phyloP scores from a whole-genome alignment of 2,329 filamentous ascomycete genomes.

The Aspergillus puulaauensis region DNA sequence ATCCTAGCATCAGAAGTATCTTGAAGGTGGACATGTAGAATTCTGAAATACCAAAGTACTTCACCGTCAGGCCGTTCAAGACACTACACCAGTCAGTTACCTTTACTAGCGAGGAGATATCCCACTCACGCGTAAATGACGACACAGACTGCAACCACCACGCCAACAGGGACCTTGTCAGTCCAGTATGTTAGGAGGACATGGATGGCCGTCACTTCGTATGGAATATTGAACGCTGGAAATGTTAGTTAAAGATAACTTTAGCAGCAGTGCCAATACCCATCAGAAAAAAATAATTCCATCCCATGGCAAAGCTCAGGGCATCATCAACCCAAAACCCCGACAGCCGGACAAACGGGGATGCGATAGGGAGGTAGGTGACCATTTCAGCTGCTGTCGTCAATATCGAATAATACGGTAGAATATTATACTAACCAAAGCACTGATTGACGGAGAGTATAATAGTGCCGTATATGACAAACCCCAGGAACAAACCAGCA shows the following conservation, averaged over 20 bases:
- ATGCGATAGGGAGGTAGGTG: conserved; percentile 26
- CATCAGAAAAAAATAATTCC: conserved; percentile 29
- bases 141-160: conserved; percentile 38
- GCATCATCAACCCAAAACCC: conserved; percentile 32
- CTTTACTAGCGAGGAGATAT: background rate
- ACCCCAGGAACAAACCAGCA: conserved; percentile 34
- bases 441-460: conserved; percentile 33
- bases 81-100: conserved; percentile 10
- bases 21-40: conserved; percentile 49
- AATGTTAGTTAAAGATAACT: background rate
- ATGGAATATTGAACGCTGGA: conserved; percentile 29
- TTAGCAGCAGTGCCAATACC: conserved; percentile 7
- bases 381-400: conserved; percentile 27
- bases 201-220: conserved; percentile 41
- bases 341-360: conserved; percentile 25
- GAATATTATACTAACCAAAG: conserved; percentile 14
- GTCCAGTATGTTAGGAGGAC: conserved; percentile 40
- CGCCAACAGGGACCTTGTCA: conserved; percentile 39
- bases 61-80: conserved; percentile 45
- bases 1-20: conserved; percentile 32
- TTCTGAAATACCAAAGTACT: conserved; percentile 47
- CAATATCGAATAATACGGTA: background rate
- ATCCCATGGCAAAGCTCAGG: conserved; percentile 30
- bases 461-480: conserved; percentile 22
- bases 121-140: conserved; percentile 36